These are phyloP conservation scores for Fomitopsis pulvina DNA, from an alignment of 768 basidiomycete species.

Conservation along the genomic window DNA sequence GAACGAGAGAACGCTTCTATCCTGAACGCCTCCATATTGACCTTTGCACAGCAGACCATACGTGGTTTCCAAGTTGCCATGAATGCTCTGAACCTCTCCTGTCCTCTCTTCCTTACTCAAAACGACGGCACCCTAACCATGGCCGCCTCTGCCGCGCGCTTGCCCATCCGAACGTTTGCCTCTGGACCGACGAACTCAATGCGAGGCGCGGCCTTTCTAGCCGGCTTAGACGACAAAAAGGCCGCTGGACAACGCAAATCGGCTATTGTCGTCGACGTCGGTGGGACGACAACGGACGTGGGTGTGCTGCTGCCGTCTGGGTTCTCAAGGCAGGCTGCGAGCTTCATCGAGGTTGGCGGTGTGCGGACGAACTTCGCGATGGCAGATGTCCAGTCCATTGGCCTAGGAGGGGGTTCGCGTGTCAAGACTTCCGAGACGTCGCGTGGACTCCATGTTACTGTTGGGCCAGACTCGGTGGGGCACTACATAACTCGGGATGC, in stretches of 20 bases:
- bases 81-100: slow-evolving; percentile 36
- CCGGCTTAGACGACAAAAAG: slow-evolving; percentile 29
- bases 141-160: slow-evolving; percentile 40
- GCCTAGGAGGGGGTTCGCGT: slow-evolving; percentile 57
- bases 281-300: slow-evolving; percentile 61
- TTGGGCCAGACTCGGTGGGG: slow-evolving; percentile 65
- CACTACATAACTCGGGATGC: slow-evolving; percentile 43
- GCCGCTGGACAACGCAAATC: slow-evolving; percentile 20
- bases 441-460: slow-evolving; percentile 30
- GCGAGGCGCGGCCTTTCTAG: slow-evolving; percentile 58
- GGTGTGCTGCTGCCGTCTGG: slow-evolving; percentile 55
- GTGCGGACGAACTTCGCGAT: slow-evolving; percentile 56
- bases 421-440: slow-evolving; percentile 29
- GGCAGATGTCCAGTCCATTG: slow-evolving; percentile 52
- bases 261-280: slow-evolving; percentile 54
- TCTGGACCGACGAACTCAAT: slow-evolving; percentile 55
- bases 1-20: slow-evolving; percentile 66
- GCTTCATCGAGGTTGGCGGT: slow-evolving; percentile 53
- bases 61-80: slow-evolving; percentile 46
- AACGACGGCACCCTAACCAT: slow-evolving; percentile 51
- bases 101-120: slow-evolving; percentile 50
- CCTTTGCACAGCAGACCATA: slow-evolving; percentile 52
- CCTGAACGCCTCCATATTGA: slow-evolving; percentile 56
- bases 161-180: slow-evolving; percentile 58
- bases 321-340: slow-evolving; percentile 59